Conservation (phyloP, 768 basidiomycete genomes). For the Mycena indigotica region DNA sequence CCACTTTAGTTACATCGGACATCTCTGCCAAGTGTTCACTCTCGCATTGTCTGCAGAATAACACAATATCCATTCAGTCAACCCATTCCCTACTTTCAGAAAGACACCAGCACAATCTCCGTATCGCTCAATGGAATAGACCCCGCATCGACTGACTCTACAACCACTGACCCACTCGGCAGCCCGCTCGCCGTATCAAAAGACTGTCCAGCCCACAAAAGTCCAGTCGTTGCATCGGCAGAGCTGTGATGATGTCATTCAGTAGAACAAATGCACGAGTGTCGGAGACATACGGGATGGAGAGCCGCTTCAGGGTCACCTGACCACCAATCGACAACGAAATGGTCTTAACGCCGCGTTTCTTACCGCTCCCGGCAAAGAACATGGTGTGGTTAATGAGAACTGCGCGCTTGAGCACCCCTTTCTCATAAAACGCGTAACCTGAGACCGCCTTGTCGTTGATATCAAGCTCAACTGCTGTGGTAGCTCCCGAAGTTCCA, state of each 20-base stretch:
- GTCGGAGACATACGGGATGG: slow-evolving; percentile 11
- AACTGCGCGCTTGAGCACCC: slow-evolving; percentile 35
- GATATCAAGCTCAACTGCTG: slow-evolving; percentile 39
- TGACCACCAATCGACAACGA: slow-evolving; percentile 1
- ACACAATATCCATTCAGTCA: too few relatives aligned
- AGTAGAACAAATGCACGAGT: neutral
- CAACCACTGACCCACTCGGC: slow-evolving; percentile 7
- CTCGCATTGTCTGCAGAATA: too few relatives aligned
- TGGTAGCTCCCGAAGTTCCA: slow-evolving; percentile 32
- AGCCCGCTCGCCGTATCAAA: slow-evolving; percentile 35
- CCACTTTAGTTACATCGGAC: too few relatives aligned
- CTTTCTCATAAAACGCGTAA: slow-evolving; percentile 45
- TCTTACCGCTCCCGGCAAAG: slow-evolving; percentile 16
- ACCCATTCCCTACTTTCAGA: too few relatives aligned
- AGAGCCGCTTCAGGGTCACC: slow-evolving; percentile 10
- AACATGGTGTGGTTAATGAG: slow-evolving; percentile 47
- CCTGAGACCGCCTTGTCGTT: slow-evolving; percentile 39
- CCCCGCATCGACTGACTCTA: neutral
- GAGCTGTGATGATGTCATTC: slow-evolving; percentile 15
- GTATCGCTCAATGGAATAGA: slow-evolving; percentile 10
- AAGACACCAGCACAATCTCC: slow-evolving; percentile 12
- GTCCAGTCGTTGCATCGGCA: slow-evolving; percentile 32
- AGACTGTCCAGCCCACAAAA: slow-evolving; percentile 40
- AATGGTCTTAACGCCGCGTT: slow-evolving; percentile 7
- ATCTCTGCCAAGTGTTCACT: too few relatives aligned